These are phyloP conservation scores for Viridothelium virens DNA, from an alignment of 495 filamentous ascomycete genomes.

Conservation along the genomic window DNA sequence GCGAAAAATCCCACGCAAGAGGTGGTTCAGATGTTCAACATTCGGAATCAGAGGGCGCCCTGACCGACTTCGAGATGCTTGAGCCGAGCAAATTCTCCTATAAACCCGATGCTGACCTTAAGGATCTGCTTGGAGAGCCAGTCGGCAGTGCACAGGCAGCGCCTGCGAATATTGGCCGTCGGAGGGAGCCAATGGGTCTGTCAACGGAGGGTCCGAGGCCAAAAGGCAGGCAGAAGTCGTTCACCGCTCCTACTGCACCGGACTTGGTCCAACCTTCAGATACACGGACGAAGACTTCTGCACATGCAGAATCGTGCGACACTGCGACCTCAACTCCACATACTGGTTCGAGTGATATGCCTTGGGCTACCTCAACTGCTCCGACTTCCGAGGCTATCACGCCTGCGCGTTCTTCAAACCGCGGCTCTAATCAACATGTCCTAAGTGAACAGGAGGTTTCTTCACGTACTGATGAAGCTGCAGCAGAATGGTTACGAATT, in stretches of 20 bases:
- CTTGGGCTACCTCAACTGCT: constrained; percentile 30
- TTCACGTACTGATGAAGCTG: constrained; percentile 24
- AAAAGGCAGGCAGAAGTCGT: background rate
- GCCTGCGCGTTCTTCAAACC: constrained; percentile 32
- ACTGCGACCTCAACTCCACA: constrained; percentile 28
- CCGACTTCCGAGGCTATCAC: constrained; percentile 33
- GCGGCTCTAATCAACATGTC: constrained; percentile 25
- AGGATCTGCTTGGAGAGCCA: background rate
- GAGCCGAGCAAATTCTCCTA: constrained; percentile 4
- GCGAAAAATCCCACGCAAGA: background rate
- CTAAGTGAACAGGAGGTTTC: constrained; percentile 16
- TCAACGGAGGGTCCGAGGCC: background rate
- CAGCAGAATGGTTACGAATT: constrained; percentile 32
- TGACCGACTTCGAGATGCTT: background rate
- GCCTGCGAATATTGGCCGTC: background rate
- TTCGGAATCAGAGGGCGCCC: background rate
- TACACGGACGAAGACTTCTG: constrained; percentile 18
- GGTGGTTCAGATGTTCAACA: background rate
- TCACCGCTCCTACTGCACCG: background rate
- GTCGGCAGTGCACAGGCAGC: background rate
- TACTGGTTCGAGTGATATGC: constrained; percentile 29
- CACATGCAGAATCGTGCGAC: constrained; percentile 26
- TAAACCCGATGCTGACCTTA: background rate
- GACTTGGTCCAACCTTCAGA: background rate
- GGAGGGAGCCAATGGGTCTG: background rate